phyloP scores from a whole-genome alignment of 805 yeast species.

The Hanseniaspora guilliermondii region DNA sequence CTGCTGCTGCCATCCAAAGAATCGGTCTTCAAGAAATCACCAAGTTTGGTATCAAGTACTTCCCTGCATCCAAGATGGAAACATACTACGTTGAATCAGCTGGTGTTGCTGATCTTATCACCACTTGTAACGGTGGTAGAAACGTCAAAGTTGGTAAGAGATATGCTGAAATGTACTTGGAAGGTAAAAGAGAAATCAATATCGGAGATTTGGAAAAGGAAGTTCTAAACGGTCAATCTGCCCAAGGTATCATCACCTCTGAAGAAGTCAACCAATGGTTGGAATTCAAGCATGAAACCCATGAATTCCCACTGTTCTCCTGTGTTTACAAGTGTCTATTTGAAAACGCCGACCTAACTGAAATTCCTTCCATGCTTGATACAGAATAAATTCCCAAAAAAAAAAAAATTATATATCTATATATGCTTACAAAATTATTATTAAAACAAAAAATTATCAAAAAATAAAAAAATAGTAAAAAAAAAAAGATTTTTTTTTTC shows the following conservation, averaged over 20 bases:
- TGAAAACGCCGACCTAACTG: slow-evolving; percentile 60
- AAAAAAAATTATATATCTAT: neutral
- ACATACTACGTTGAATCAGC: slow-evolving; percentile 91
- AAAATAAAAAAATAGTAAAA: too few relatives aligned
- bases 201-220: slow-evolving; percentile 76
- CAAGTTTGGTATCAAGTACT: slow-evolving; percentile 70
- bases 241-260: slow-evolving; percentile 88
- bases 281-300: slow-evolving; percentile 32
- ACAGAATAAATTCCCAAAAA: slow-evolving; percentile 1
- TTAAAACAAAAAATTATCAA: too few relatives aligned
- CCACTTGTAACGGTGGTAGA: slow-evolving; percentile 96
- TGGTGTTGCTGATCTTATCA: slow-evolving; percentile 96
- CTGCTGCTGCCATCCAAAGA: slow-evolving; percentile 95
- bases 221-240: slow-evolving; percentile 86
- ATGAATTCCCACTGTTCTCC: slow-evolving; percentile 61
- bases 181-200: slow-evolving; percentile 20
- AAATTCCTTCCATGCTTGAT: slow-evolving; percentile 60
- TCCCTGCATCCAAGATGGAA: slow-evolving; percentile 55
- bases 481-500: too few relatives aligned
- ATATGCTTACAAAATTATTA: too few relatives aligned
- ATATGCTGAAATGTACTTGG: slow-evolving; percentile 52
- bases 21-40: slow-evolving; percentile 86
- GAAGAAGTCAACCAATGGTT: slow-evolving; percentile 83
- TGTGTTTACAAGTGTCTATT: slow-evolving; percentile 71
- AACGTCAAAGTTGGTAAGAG: slow-evolving; percentile 81